A percentile compares a stretch with the other conserved stretches of the same genome.
Evolutionary conservation across 2,329 filamentous ascomycete genomes (phyloP).

Genomic region (Elsinoe necatrix): DNA sequence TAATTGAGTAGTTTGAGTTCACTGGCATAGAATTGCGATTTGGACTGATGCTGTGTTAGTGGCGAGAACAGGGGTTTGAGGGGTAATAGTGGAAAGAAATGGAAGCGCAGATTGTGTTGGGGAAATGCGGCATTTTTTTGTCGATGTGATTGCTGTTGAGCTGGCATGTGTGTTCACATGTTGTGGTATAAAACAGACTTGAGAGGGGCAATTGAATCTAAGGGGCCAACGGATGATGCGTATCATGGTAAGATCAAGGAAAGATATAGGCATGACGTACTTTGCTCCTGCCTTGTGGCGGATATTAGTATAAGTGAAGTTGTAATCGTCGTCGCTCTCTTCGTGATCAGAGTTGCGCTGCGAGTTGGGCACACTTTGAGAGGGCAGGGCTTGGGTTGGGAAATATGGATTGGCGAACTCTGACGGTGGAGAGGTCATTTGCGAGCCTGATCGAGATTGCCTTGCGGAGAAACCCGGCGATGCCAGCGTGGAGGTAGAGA

Average conservation of each 20-base stretch:
- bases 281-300: slow-evolving; percentile 66
- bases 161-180: not conserved
- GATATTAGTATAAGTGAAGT: slow-evolving; percentile 50
- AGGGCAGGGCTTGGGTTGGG: slow-evolving; percentile 49
- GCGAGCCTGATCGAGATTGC: slow-evolving; percentile 66
- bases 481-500: slow-evolving; percentile 79
- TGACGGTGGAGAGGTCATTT: slow-evolving; percentile 68
- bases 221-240: not conserved
- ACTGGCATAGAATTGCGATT: slow-evolving; percentile 95
- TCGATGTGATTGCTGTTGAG: not conserved
- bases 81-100: not conserved
- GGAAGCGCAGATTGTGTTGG: not conserved
- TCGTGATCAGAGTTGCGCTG: slow-evolving; percentile 82
- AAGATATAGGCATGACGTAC: slow-evolving; percentile 51
- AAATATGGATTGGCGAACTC: slow-evolving; percentile 47
- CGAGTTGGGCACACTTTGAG: slow-evolving; percentile 77
- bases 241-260: not conserved
- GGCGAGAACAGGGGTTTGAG: not conserved
- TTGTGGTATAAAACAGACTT: not conserved
- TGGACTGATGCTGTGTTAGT: slow-evolving; percentile 44
- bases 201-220: not conserved
- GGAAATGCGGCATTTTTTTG: not conserved
- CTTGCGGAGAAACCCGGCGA: slow-evolving; percentile 58
- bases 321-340: slow-evolving; percentile 65
- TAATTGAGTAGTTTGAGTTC: slow-evolving; percentile 49